A percentile compares a stretch with the other conserved stretches of the same genome.
phyloP scores from a whole-genome alignment of 148 eudicot genomes.

The Rhododendron henanense region DNA sequence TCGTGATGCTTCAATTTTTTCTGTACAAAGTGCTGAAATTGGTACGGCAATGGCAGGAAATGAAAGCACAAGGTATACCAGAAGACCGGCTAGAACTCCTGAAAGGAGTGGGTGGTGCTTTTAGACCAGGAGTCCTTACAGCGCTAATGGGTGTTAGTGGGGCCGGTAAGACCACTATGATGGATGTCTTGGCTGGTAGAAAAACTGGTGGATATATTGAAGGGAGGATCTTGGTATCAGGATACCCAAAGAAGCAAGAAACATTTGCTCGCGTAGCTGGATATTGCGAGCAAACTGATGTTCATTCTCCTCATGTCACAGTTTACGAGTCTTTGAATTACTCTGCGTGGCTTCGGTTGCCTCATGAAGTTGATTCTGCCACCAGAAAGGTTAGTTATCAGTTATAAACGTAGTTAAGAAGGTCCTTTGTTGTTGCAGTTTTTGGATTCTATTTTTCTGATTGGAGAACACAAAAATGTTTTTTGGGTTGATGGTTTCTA shows the following conservation, averaged over 20 bases:
- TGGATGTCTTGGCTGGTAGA: no score
- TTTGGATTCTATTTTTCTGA: not conserved
- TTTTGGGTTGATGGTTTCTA: no score
- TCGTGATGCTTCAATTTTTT: not conserved
- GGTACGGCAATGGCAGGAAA: not conserved
- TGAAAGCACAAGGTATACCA: no score
- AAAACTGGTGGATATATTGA: no score
- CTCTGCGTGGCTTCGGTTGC: conserved; percentile 73
- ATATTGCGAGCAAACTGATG: conserved; percentile 38
- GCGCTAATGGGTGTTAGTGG: no score
- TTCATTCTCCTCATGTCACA: conserved; percentile 41
- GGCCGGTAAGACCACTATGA: no score
- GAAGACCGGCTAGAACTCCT: no score
- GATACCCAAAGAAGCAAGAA: conserved; percentile 63
- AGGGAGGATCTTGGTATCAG: conserved; percentile 35
- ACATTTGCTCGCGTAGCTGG: conserved; percentile 67
- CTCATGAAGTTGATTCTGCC: conserved; percentile 43
- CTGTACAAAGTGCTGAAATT: not conserved
- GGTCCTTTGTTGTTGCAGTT: not conserved
- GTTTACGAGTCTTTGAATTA: conserved; percentile 61
- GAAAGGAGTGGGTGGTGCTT: no score
- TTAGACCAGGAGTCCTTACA: no score
- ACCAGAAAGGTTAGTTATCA: conserved; percentile 42
- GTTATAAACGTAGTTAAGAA: not conserved
- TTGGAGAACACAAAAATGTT: not conserved